Base-by-base conservation (phyloP, 192 early-diverging fungal species). In the Coemansia sp. region DNA sequence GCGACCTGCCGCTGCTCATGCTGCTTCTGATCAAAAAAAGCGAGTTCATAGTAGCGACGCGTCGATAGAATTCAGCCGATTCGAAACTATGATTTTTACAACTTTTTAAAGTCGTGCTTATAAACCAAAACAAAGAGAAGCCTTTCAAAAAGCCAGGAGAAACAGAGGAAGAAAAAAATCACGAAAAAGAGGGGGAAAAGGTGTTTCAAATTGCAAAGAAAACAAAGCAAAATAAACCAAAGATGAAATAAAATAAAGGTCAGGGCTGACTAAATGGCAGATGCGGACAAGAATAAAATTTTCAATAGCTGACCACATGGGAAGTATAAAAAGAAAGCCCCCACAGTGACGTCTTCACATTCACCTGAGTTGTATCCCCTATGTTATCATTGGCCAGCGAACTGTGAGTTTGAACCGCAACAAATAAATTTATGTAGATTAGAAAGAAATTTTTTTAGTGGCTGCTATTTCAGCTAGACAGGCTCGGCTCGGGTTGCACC, bases 151-250 rank as follows among this genome's bases (percentile, higher is more conserved):
- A n/a, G 34, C 34, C 8, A 36, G 34, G 8, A 36, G 8, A 8
- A 36, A 36, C 5, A 36, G 8, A 36, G 4, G 34, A 45, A 2
- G 16, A 45, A 45, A 45, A 45, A 14, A 45, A 45, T 45, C 2
- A 2, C 2, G 42, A 45, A 45, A 45, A 45, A 45, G 16, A 7
- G n/a, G n/a, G n/a, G n/a, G n/a, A n/a, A 45, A 12, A 14, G 50
- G 50, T 18, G 17, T 20, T 52, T 28, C 20, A 22, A 52, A 20
- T 22, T 61, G 48, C 22, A 42, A 61, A 48, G 60, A 40, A 48
- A 61, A 16, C 48, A 28, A 61, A 49, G n/a, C 16, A 58, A 58
- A 58, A 29, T 32, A 17, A 22, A 60, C 17, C 40, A 34, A 34
- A 60, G n/a, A 30, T 3, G 42, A 45, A 14, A 45, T 16, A 45